Evolutionary conservation across 352 stramenopile genomes (phyloP), one percentile per base, ranked within the genome.

Genomic region (Phytophthora sp.): DNA sequence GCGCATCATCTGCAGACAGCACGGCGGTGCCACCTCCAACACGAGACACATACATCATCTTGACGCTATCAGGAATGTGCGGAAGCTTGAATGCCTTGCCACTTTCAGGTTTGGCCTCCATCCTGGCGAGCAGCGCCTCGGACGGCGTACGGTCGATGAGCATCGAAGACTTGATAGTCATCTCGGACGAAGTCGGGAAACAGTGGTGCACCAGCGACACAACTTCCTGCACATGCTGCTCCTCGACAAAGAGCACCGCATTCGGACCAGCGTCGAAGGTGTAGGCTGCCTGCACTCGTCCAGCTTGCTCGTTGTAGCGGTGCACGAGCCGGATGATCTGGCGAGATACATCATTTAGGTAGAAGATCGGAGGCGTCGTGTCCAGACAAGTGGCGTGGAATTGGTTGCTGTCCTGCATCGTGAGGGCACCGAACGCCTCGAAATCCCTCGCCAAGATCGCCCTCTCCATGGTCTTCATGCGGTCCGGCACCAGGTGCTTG

Each of bases 181-280:
- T 65, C 2, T 67, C 20, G 1, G 43, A 50, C 23, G 67, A 54
- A 5, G 51, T 48, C 4, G 76, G 66, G 62, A 92, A 94, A 37
- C 64, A 81, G 49, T 76, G 62, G 43, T 77, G 54, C 21, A 97
- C 58, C 23, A 92, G 62, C 7, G 72, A 54, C 43, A 94, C 62
- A 1, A 96, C 49, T 31, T 89, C 77, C 35, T 81, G 54, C 21
- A 91, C 76, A 53, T 96, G 60, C 46, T 88, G 52, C 38, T 88
- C 66, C 55, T 95, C 76, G n/a, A 88, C 53, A 66, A 96, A 97
- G 27, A 97, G 69, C n/a, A 99, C 97, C 17, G 97, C 96, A 79
- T 99, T 99, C 30, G 97, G 97, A 51, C 97, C 97, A 20, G 97
- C 97, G 83, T 99, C 98, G 74, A 99, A 99, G 9, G 98, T 99